phyloP scores from a whole-genome alignment of 495 filamentous ascomycete genomes.

The Aspergillus egyptiacus region DNA sequence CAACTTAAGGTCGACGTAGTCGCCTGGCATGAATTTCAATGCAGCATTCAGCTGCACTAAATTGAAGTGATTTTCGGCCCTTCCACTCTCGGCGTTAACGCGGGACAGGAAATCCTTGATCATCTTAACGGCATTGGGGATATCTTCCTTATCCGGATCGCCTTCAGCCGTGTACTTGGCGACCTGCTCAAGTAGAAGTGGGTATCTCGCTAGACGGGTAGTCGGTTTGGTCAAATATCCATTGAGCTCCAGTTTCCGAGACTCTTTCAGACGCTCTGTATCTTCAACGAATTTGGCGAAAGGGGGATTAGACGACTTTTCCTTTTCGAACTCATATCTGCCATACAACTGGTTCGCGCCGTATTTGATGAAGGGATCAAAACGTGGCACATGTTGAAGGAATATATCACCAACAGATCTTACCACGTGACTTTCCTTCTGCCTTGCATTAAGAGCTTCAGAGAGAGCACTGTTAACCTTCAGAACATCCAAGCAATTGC shows the following conservation, averaged over 20 bases:
- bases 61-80: slow-evolving; percentile 97
- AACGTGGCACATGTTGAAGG: slow-evolving; percentile 81
- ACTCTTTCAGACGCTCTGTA: slow-evolving; percentile 92
- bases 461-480: slow-evolving; percentile 82
- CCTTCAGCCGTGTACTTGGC: slow-evolving; percentile 80
- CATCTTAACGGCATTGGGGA: slow-evolving; percentile 76
- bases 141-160: slow-evolving; percentile 82
- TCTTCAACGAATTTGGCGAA: slow-evolving; percentile 96
- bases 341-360: slow-evolving; percentile 94
- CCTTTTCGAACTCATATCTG: slow-evolving; percentile 97
- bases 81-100: slow-evolving; percentile 93
- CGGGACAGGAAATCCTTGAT: slow-evolving; percentile 82
- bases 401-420: slow-evolving; percentile 91
- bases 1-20: slow-evolving; percentile 89
- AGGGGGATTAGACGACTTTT: slow-evolving; percentile 75
- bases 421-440: slow-evolving; percentile 85
- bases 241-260: slow-evolving; percentile 93
- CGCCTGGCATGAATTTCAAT: slow-evolving; percentile 77
- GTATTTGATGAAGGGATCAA: slow-evolving; percentile 95
- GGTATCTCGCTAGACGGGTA: slow-evolving; percentile 91
- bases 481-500: slow-evolving; percentile 92
- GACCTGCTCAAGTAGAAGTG: slow-evolving; percentile 86
- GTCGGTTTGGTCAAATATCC: slow-evolving; percentile 98
- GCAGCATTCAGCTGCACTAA: slow-evolving; percentile 83
- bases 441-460: slow-evolving; percentile 78